A percentile compares a stretch with the other conserved stretches of the same genome.
phyloP scores from a whole-genome alignment of 495 filamentous ascomycete genomes.

The Patellaria atrata region DNA sequence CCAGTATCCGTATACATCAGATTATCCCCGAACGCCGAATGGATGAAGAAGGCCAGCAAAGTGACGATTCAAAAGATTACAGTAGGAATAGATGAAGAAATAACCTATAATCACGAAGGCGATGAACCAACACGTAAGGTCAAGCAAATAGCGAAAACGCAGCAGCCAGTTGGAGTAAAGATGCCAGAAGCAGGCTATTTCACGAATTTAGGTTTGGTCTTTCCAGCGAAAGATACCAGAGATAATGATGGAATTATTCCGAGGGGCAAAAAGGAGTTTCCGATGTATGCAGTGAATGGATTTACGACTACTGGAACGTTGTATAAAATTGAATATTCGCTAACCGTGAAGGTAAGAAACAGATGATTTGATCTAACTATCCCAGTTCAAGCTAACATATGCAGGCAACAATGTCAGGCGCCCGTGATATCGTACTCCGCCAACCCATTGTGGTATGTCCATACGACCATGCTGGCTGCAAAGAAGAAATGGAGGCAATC shows the following conservation, averaged over 20 bases:
- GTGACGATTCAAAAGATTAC: conserved; percentile 92
- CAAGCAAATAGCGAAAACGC: conserved; percentile 72
- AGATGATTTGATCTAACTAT: not conserved
- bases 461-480: conserved; percentile 86
- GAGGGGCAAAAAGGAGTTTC: conserved; percentile 72
- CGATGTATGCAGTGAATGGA: conserved; percentile 70
- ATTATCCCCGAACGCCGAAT: conserved; percentile 79
- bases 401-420: conserved; percentile 81
- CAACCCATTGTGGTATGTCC: conserved; percentile 95
- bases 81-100: conserved; percentile 89
- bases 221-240: conserved; percentile 78
- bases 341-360: conserved; percentile 70
- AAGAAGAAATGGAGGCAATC: conserved; percentile 96
- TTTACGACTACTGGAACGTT: conserved; percentile 90
- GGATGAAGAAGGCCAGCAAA: conserved; percentile 73
- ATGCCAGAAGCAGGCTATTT: conserved; percentile 78
- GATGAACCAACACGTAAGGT: conserved; percentile 87
- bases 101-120: conserved; percentile 95
- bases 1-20: conserved; percentile 94
- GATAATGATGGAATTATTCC: conserved; percentile 83
- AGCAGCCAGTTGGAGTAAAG: conserved; percentile 64
- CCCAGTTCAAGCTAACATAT: not conserved
- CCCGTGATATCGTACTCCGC: conserved; percentile 76
- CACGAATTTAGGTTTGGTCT: conserved; percentile 80
- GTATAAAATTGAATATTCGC: conserved; percentile 96